Evolutionary conservation across 176 grass and related monocot species (phyloP).

Genomic region (Rhynchospora tenuis): DNA sequence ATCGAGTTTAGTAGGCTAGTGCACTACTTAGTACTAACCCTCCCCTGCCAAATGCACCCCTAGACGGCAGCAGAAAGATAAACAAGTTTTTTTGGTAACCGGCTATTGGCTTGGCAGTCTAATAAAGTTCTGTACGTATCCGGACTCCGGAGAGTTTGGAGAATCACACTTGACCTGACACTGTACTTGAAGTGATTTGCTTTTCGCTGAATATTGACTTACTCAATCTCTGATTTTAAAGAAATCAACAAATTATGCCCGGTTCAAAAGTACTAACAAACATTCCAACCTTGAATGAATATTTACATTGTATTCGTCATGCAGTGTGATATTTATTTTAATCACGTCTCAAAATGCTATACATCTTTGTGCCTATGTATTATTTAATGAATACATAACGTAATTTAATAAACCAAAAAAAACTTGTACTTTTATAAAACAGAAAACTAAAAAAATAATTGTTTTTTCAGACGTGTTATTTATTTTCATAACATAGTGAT

Average conservation of each 20-base stretch:
- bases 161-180: neutral
- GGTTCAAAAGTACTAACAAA: neutral
- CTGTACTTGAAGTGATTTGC: neutral
- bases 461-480: no score
- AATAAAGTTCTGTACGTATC: neutral
- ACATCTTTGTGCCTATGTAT: no score
- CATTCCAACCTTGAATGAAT: neutral
- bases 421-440: no score
- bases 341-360: no score
- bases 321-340: no score
- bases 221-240: neutral
- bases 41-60: no score
- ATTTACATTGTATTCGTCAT: neutral
- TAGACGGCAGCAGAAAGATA: neutral
- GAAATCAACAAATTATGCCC: neutral
- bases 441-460: no score
- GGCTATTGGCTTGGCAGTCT: neutral
- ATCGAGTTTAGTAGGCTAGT: no score
- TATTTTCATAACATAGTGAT: no score
- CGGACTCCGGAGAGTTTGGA: slow-evolving; percentile 8
- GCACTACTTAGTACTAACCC: no score
- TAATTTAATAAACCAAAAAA: no score
- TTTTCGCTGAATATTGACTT: neutral
- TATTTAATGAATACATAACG: no score
- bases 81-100: neutral